Base-by-base conservation (phyloP, 1,284 basidiomycete genomes). In the Cryptococcus jaspeensis region DNA sequence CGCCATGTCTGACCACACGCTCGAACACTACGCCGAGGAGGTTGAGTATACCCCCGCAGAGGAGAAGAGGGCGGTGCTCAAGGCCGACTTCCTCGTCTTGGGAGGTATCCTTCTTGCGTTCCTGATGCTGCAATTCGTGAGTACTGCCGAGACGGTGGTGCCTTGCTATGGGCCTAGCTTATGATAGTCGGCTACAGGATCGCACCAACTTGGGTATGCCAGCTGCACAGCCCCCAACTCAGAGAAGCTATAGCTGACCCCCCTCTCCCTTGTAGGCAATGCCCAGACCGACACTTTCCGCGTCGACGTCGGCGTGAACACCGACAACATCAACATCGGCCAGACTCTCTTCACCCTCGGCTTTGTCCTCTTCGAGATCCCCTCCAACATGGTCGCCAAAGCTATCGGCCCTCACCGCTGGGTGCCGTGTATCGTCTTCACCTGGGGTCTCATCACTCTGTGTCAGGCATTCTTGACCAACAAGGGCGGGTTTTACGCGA, bases 291-390 rank as follows among this genome's bases (percentile, higher is more conserved):
- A 63, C 37, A 63, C 41, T 5, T 45, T 63, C 12, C 36, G 37
- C 20, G 35, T 16, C 11, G 42, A 57, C 28, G 35, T 63, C 12
- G 39, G 44, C 18, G 54, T 63, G n/a, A 63, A 59, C 20, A 58
- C 55, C 11, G 56, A 50, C n/a, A 36, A 60, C 48, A 51, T 60
- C 42, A 63, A 63, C 50, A 60, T 52, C 32, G 61, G 61, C 43
- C 58, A 63, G 40, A 63, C 61, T 8, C 58, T 63, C 25, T 60
- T 60, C 51, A 63, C 58, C 2, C 51, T 63, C 12, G 61, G 61
- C 28, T 61, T 63, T 28, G 56, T 63, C 47, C 28, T 63, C 5
- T 59, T 60, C 32, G 61, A 63, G 41, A 37, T 63, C 0, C 61
- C 61, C n/a, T 50, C 45, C 41, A 60, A 63, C 37, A 46, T 58